Percentiles rank a stretch among this genome's conserved stretches.
Evolutionary conservation across 192 early-diverging fungal species (phyloP).

Genomic region (Backusella westeae): DNA sequence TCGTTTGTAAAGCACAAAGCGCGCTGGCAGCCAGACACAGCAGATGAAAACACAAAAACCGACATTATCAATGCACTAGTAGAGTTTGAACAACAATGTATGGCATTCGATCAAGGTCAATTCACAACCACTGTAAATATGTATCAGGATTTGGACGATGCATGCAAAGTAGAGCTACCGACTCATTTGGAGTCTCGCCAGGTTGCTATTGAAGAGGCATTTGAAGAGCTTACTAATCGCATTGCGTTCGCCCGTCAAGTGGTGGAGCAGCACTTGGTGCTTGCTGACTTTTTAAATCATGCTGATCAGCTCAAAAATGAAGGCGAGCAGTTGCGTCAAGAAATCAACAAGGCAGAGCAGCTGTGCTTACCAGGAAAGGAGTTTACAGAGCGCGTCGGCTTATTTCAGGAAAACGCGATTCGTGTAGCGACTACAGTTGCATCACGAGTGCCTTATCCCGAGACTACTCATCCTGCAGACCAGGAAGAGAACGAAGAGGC

Average conservation of each 20-base stretch:
- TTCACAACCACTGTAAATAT: constrained; percentile 33
- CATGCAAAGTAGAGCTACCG: constrained; percentile 30
- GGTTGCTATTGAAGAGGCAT: constrained; percentile 35
- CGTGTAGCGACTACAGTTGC: constrained; percentile 26
- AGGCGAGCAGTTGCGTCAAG: constrained; percentile 20
- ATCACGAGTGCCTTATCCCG: constrained; percentile 25
- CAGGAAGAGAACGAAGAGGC: constrained; percentile 26
- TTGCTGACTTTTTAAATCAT: constrained; percentile 36
- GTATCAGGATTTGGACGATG: constrained; percentile 43
- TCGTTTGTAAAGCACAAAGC: constrained; percentile 23
- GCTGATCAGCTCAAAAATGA: constrained; percentile 22
- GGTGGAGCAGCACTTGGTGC: constrained; percentile 33
- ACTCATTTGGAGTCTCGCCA: constrained; percentile 35
- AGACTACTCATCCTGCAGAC: constrained; percentile 8
- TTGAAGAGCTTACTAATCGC: constrained; percentile 31
- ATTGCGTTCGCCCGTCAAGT: constrained; percentile 36
- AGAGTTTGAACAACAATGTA: constrained; percentile 17
- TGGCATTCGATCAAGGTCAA: constrained; percentile 30
- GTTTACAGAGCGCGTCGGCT: constrained; percentile 12
- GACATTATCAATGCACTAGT: constrained; percentile 22
- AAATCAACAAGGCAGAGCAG: constrained; percentile 17
- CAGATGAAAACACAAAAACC: constrained; percentile 3
- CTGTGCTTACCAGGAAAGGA: constrained; percentile 8
- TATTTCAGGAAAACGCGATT: constrained; percentile 26
- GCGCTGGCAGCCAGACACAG: constrained; percentile 17